A percentile compares a stretch with the other conserved stretches of the same genome.
phyloP scores from a whole-genome alignment of 176 grass and related monocot genomes.

The Zoysia pacifica region DNA sequence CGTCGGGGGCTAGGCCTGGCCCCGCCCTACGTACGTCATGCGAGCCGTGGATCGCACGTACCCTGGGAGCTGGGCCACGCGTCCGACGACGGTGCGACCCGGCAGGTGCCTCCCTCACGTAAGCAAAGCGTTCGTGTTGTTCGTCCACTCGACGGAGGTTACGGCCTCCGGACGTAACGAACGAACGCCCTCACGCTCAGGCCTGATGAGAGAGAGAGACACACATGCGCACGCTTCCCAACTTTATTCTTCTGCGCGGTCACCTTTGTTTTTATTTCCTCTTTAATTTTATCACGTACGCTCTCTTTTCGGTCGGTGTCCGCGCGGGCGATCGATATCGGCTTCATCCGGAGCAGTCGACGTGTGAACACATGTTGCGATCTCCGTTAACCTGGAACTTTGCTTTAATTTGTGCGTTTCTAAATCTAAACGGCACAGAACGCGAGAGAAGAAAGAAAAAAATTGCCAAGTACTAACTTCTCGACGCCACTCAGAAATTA shows the following conservation, averaged over 20 bases:
- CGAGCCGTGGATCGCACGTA: slow-evolving; percentile 19
- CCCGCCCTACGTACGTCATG: background rate
- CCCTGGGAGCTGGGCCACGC: background rate
- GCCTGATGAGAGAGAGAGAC: too few relatives aligned
- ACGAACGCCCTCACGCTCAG: background rate
- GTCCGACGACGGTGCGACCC: background rate
- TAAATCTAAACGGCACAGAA: too few relatives aligned
- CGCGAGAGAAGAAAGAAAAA: too few relatives aligned
- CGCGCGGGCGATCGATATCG: background rate
- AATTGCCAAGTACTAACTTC: background rate
- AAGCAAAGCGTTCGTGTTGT: background rate
- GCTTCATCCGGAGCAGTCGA: background rate
- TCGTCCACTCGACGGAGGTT: background rate
- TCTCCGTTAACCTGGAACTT: too few relatives aligned
- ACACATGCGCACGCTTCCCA: background rate
- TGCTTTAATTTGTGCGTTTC: background rate
- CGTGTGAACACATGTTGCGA: slow-evolving; percentile 1
- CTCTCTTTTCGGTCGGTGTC: background rate
- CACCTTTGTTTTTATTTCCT: background rate
- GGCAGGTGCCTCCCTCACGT: background rate
- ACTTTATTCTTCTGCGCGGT: background rate
- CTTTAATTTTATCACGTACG: background rate
- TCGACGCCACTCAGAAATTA: background rate
- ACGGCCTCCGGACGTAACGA: slow-evolving; percentile 3
- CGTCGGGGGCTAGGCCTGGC: background rate